Percentiles rank a stretch among this genome's conserved stretches.
Evolutionary conservation across 306 rosid genomes (phyloP).

Genomic region (barrel medic (Medicago truncatula)): DNA sequence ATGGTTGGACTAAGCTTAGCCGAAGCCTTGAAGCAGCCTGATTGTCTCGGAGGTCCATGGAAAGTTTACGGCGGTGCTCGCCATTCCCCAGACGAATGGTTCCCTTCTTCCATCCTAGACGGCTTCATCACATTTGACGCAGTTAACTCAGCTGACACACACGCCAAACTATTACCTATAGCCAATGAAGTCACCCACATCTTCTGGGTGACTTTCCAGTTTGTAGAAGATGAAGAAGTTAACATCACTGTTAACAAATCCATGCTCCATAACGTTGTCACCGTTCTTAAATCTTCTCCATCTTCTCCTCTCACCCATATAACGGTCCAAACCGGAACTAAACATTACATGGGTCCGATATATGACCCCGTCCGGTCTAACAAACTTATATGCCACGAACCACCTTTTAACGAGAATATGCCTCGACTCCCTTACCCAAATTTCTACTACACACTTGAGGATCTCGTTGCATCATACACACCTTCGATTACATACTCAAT

Average conservation of each 20-base stretch:
- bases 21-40: slow-evolving; percentile 40
- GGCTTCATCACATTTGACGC: slow-evolving; percentile 45
- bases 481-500: slow-evolving; percentile 33
- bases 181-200: slow-evolving; percentile 49
- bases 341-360: slow-evolving; percentile 56
- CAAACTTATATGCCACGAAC: slow-evolving; percentile 31
- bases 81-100: slow-evolving; percentile 27
- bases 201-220: slow-evolving; percentile 46
- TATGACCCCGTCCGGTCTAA: neutral
- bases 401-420: slow-evolving; percentile 45
- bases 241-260: slow-evolving; percentile 23
- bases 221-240: slow-evolving; percentile 29
- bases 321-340: slow-evolving; percentile 52
- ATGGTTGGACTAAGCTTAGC: slow-evolving; percentile 51
- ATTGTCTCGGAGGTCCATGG: slow-evolving; percentile 50
- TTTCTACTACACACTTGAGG: slow-evolving; percentile 56
- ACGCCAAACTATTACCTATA: slow-evolving; percentile 39
- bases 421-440: slow-evolving; percentile 46
- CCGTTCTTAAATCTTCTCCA: slow-evolving; percentile 4
- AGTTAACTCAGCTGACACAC: slow-evolving; percentile 22
- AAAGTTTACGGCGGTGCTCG: slow-evolving; percentile 48
- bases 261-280: slow-evolving; percentile 46
- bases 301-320: slow-evolving; percentile 40
- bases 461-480: slow-evolving; percentile 25
- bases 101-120: slow-evolving; percentile 44